A percentile compares a stretch with the other conserved stretches of the same genome.
These are phyloP conservation scores for Helianthus tuberosus DNA, from an alignment of 129 eudicot genomes.

Conservation along the genomic window DNA sequence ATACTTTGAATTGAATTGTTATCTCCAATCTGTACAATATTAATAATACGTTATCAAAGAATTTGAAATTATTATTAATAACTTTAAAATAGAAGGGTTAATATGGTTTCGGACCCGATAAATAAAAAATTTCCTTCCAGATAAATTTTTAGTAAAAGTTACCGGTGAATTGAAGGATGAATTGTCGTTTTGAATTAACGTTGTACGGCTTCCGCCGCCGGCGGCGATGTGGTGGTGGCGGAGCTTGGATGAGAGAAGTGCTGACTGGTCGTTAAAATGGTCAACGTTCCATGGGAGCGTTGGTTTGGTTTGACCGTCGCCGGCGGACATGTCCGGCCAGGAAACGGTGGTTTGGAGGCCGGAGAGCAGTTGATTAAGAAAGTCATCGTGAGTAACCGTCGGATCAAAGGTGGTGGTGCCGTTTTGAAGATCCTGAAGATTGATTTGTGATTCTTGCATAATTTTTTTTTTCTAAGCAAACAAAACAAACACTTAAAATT, in stretches of 20 bases:
- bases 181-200: constrained; percentile 31
- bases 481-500: not conserved
- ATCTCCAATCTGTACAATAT: constrained; percentile 43
- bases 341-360: constrained; percentile 52
- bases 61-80: not conserved
- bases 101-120: too few relatives aligned
- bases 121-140: too few relatives aligned
- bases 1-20: constrained; percentile 61
- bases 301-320: constrained; percentile 27
- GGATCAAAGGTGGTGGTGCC: constrained; percentile 45
- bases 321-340: constrained; percentile 53
- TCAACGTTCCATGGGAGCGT: constrained; percentile 45
- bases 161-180: constrained; percentile 46
- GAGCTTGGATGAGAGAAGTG: constrained; percentile 50
- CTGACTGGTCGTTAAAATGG: constrained; percentile 45
- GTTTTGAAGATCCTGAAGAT: constrained; percentile 35
- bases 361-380: constrained; percentile 77
- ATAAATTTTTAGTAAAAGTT: not conserved
- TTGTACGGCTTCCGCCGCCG: constrained; percentile 27
- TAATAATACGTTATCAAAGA: not conserved
- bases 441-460: constrained; percentile 46
- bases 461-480: constrained; percentile 18
- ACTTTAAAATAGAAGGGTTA: too few relatives aligned
- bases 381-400: constrained; percentile 59
- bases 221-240: constrained; percentile 68